Evolutionary conservation across 2,329 filamentous ascomycete genomes (phyloP), one percentile per base, ranked within the genome.

Genomic region (Cordyceps cateniannulata): DNA sequence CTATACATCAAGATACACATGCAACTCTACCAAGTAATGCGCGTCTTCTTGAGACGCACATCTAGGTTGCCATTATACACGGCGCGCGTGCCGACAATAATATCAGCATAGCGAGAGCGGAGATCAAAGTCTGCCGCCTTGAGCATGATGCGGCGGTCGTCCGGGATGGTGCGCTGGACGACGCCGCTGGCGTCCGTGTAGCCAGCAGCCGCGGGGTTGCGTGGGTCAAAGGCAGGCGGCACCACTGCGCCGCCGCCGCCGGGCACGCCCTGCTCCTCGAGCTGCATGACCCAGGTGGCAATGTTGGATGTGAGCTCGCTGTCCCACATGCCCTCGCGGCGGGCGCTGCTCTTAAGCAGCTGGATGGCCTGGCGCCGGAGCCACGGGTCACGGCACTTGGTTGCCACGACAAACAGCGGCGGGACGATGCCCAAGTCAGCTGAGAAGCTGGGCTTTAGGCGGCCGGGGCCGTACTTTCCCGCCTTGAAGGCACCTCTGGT

Each of bases 321-420:
- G 66, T 90, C 86, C 86, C 86, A 89, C 79, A 89, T 85, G 24
- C 84, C 86, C 71, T 89, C 87, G 53, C 85, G 77, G 50, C 85
- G 78, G 8, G 84, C 81, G 66, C 81, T 85, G 65, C 79, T 83
- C 55, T 78, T 77, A 60, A 89, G 72, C 42, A 89, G 70, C 68
- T 83, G 77, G 47, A 89, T 85, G 8, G 86, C 86, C 63, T 83
- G 81, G 20, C 84, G 77, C 22, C 86, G 80, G 38, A 82, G 76
- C 1, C 73, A 65, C 0, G 80, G 78, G 62, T 87, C 81, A 12
- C 85, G 80, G 66, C 85, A 89, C 67, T 87, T 87, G 7, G 83
- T 87, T 7, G 83, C 85, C n/a, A 85, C 82, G 5, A 87, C 79
- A 64, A 85, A 88, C 1, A 89, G 76, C 0, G 85, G 84, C 3